Conservation (phyloP, 768 basidiomycete genomes). For the Auricularia sp. region DNA sequence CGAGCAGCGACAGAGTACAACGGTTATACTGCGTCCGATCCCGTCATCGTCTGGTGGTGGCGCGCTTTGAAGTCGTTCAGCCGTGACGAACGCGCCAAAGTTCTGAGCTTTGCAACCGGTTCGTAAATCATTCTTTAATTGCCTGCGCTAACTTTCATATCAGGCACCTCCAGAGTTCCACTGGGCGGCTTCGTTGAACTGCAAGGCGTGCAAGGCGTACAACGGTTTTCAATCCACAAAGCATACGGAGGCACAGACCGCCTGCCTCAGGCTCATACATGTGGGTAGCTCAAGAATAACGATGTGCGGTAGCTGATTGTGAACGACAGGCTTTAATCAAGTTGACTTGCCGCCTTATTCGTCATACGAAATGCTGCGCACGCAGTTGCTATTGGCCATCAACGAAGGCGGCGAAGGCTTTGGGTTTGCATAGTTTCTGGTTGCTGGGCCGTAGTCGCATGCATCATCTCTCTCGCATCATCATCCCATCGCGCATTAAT, state of each 20-base stretch:
- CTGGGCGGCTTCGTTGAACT: conserved; percentile 89
- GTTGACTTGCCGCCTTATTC: conserved; percentile 88
- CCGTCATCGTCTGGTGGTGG: conserved; percentile 99
- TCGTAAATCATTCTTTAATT: background rate
- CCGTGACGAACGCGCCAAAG: conserved; percentile 92
- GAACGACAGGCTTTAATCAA: conserved; percentile 71
- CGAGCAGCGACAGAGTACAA: conserved; percentile 86
- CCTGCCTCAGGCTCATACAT: conserved; percentile 84
- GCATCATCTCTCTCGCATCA: no score
- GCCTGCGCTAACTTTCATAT: conserved; percentile 5
- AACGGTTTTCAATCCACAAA: conserved; percentile 91
- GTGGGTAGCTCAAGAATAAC: conserved; percentile 32
- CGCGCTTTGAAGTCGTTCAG: conserved; percentile 95
- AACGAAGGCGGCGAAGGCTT: conserved; percentile 96
- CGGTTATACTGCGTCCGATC: conserved; percentile 79
- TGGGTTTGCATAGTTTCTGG: conserved; percentile 53
- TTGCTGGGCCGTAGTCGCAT: no score
- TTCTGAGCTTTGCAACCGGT: conserved; percentile 88
- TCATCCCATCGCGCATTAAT: no score
- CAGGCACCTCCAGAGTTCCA: conserved; percentile 81
- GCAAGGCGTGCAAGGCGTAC: conserved; percentile 90
- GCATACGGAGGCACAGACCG: conserved; percentile 82
- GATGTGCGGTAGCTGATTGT: no score
- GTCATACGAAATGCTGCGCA: conserved; percentile 92
- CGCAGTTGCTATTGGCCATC: conserved; percentile 82